These are phyloP conservation scores for Vigna radiata DNA, from an alignment of 306 rosid species.

Conservation along the genomic window DNA sequence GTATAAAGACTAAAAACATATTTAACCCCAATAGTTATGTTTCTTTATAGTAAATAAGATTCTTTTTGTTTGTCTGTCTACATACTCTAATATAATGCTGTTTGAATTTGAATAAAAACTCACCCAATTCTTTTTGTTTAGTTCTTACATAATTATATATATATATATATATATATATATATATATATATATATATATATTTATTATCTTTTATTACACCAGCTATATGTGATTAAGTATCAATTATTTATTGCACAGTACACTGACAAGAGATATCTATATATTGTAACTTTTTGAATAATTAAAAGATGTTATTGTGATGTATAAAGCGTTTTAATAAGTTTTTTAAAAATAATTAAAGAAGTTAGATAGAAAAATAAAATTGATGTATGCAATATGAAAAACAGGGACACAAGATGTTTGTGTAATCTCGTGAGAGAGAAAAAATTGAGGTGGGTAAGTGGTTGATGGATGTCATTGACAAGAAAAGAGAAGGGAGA, in stretches of 20 bases:
- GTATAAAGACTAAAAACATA: too few relatives aligned
- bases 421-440: neutral
- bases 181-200: neutral
- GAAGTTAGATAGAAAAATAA: too few relatives aligned
- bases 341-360: too few relatives aligned
- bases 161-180: neutral
- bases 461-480: constrained; percentile 47
- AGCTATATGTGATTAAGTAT: neutral
- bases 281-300: too few relatives aligned
- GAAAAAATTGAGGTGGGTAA: constrained; percentile 37
- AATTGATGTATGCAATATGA: too few relatives aligned
- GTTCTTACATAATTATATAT: neutral
- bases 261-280: neutral
- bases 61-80: neutral
- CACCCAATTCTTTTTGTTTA: constrained; percentile 5
- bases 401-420: too few relatives aligned
- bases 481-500: constrained; percentile 42
- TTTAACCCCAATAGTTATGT: neutral
- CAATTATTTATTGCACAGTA: neutral
- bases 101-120: neutral
- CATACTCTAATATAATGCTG: neutral
- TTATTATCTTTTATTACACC: constrained; percentile 3
- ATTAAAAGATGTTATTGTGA: too few relatives aligned
- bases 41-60: neutral
- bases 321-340: too few relatives aligned